A percentile compares a stretch with the other conserved stretches of the same genome.
phyloP scores from a whole-genome alignment of 2,329 filamentous ascomycete genomes.

The Setomelanomma holmii region DNA sequence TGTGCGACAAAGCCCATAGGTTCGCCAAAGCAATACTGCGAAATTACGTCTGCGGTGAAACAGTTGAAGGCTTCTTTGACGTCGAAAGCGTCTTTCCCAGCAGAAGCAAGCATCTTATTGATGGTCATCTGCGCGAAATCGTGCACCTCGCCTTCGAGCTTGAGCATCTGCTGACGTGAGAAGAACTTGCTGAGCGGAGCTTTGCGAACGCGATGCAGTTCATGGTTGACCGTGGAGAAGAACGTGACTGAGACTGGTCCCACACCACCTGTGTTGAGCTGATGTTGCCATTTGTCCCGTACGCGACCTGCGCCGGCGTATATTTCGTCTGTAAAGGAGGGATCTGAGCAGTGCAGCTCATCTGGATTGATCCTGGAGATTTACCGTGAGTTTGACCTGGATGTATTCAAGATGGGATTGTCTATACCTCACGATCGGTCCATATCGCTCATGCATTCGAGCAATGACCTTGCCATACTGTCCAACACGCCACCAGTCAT shows the following conservation, averaged over 20 bases:
- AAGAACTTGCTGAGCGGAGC: conserved; percentile 47
- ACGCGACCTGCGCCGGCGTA: conserved; percentile 36
- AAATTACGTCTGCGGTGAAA: conserved; percentile 36
- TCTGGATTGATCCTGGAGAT: conserved; percentile 38
- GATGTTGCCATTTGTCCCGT: conserved; percentile 33
- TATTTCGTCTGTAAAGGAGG: conserved; percentile 41
- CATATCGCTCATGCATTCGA: conserved; percentile 44
- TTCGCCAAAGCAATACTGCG: conserved; percentile 35
- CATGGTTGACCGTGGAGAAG: conserved; percentile 36
- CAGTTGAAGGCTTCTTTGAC: conserved; percentile 39
- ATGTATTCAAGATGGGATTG: neutral
- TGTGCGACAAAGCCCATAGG: conserved; percentile 36
- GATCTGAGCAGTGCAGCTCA: conserved; percentile 43
- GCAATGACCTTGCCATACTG: conserved; percentile 45
- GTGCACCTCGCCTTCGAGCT: conserved; percentile 30
- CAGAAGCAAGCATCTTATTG: conserved; percentile 26
- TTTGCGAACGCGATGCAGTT: conserved; percentile 41
- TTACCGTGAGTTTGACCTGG: conserved; percentile 13
- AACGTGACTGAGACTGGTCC: conserved; percentile 35
- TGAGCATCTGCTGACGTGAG: conserved; percentile 39
- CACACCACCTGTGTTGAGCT: conserved; percentile 32
- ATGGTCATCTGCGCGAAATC: conserved; percentile 24
- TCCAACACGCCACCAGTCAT: conserved; percentile 36
- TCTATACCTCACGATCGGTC: conserved; percentile 19
- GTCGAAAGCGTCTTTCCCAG: conserved; percentile 29